Evolutionary conservation across 2,329 filamentous ascomycete species (phyloP).

Genomic region (Macrophomina tecta): DNA sequence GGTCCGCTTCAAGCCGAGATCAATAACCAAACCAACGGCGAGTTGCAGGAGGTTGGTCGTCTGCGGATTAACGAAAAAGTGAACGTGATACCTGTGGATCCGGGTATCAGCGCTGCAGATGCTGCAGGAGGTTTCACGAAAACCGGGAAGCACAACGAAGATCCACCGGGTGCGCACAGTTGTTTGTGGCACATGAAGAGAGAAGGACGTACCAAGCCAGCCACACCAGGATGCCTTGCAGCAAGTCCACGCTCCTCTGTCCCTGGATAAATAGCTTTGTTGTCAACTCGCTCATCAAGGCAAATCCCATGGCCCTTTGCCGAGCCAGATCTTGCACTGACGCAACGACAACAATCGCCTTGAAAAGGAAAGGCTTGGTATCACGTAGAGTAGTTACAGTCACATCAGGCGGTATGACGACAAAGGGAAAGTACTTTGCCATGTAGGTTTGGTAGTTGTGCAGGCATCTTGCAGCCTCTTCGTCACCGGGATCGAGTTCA

Average conservation of each 20-base stretch:
- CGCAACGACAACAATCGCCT: conserved; percentile 17
- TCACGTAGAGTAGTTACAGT: conserved; percentile 16
- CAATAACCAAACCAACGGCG: conserved; percentile 46
- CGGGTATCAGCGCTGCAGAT: conserved; percentile 21
- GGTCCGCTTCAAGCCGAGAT: conserved; percentile 46
- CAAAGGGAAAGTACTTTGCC: conserved; percentile 26
- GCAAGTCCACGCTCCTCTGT: conserved; percentile 19
- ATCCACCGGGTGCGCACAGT: conserved; percentile 9
- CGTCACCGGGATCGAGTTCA: conserved; percentile 16
- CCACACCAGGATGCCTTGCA: conserved; percentile 27
- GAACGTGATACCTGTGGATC: conserved; percentile 47
- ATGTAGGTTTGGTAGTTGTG: conserved; percentile 25
- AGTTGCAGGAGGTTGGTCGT: conserved; percentile 50
- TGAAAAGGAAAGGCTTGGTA: conserved; percentile 26
- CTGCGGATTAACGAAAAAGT: conserved; percentile 47
- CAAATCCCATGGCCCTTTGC: conserved; percentile 18
- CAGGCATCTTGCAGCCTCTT: conserved; percentile 12
- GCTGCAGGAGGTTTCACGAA: conserved; percentile 19
- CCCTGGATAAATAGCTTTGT: conserved; percentile 6
- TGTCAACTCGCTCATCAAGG: conserved; percentile 17
- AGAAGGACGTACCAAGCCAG: conserved; percentile 22
- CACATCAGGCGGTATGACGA: conserved; percentile 18
- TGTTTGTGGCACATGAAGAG: conserved; percentile 6
- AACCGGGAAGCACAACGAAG: conserved; percentile 8
- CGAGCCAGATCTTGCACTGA: conserved; percentile 21